Base-by-base conservation (phyloP, 2,329 filamentous ascomycete species). In the Fusarium verrucosum region DNA sequence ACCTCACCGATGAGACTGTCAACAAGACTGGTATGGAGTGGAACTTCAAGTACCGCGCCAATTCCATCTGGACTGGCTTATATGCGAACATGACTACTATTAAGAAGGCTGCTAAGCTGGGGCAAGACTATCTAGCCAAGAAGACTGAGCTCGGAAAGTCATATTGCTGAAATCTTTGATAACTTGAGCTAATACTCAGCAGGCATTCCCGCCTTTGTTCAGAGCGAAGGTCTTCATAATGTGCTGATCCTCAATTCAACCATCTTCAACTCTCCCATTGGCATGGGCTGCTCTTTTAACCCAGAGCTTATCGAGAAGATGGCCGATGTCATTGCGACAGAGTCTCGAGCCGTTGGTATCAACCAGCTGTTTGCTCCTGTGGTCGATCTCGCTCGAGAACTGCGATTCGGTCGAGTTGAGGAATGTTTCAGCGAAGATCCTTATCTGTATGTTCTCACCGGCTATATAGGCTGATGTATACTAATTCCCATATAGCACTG, bases 251-350 rank as follows among this genome's bases (percentile, higher is more conserved):
- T 85, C 10, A 92, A 92, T 73, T 89, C 89, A 4, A 92, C 90
- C 2, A 90, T 92, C 58, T 93, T 92, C 80, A 92, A 92, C 76
- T 91, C 88, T 2, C 90, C 90, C 0, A 92, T 92, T 66, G 89
- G 81, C 9, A 85, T 90, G 50, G 89, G 86, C 16, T 91, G 88
- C 70, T 89, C 89, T 0, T 92, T 88, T 79, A 90, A 92, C 71
- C 83, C 84, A 0, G 81, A 78, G 36, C 76, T 92, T 14, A 78
- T 92, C 5, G 76, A 87, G 65, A 83, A 89, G 65, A 92, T 92
- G 89, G 89, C 81, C 8, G 77, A 79, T 5, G 82, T 84, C 17
- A 91, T 92, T 65, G 89, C 83, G 7, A 81, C 85, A 43, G 90
- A 93, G 75, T 81, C 89, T 22, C 79, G 81, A 50, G 85, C 89